Evolutionary conservation across 2,329 filamentous ascomycete genomes (phyloP).

Genomic region (Fusarium equiseti): DNA sequence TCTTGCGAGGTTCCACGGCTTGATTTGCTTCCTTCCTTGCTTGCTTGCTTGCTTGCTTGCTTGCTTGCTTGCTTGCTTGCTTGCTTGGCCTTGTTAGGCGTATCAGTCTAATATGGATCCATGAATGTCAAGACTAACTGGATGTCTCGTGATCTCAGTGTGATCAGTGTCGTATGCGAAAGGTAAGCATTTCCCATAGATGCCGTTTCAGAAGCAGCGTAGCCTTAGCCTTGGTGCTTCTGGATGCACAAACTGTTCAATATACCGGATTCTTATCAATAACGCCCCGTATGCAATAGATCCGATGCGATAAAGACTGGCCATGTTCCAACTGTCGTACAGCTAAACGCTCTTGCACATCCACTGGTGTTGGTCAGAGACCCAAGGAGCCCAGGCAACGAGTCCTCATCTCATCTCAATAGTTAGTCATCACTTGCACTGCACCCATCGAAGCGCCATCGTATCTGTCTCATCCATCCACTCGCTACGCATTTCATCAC

Average conservation of each 20-base stretch:
- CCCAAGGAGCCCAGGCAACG: conserved; percentile 67
- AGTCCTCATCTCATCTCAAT: conserved; percentile 71
- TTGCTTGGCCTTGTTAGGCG: not conserved
- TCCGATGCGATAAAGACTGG: conserved; percentile 69
- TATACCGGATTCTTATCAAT: conserved; percentile 23
- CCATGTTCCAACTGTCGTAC: conserved; percentile 70
- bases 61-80: not conserved
- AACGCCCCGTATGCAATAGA: conserved; percentile 54
- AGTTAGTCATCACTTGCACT: conserved; percentile 57
- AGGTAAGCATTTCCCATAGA: conserved; percentile 50
- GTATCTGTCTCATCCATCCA: not conserved
- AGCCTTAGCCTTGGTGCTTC: conserved; percentile 14
- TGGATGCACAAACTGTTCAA: not conserved
- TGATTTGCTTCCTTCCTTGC: not conserved
- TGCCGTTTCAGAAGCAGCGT: conserved; percentile 8
- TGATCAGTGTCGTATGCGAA: conserved; percentile 59
- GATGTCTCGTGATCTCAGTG: conserved; percentile 50
- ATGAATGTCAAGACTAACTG: conserved; percentile 10
- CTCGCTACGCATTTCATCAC: not conserved
- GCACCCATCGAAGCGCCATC: conserved; percentile 2
- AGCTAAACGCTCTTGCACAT: conserved; percentile 65
- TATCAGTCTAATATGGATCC: not conserved
- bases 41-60: not conserved
- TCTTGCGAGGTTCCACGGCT: not conserved
- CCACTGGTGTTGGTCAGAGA: conserved; percentile 65